Evolutionary conservation across 164 flowering plant species (phyloP), one percentile per base, ranked within the genome.

Genomic region (Nymphaea thermarum): DNA sequence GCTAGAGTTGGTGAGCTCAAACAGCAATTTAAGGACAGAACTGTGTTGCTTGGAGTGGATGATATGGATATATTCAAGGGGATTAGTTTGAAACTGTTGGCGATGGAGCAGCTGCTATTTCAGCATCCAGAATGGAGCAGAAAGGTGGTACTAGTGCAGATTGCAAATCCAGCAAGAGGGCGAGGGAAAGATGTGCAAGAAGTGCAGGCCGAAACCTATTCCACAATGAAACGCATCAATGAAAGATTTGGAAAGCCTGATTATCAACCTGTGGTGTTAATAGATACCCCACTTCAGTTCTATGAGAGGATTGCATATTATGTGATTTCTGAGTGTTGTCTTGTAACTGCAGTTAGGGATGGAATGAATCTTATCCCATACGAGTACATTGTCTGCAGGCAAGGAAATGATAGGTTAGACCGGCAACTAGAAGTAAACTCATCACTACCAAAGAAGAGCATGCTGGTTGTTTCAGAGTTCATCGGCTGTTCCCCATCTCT

Each of bases 61-160:
- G 88, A 85, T 78, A 85, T 83, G 88, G 88, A 85, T 65, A 82
- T 85, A 66, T 85, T 85, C 60, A 85, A 85, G 65, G 88, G 88
- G n/a, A 85, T 85, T 43, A 82, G 83, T 70, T 77, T 85, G 73
- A 85, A 85, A 68, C 80, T 85, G 43, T 71, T 85, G 70, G 88
- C 88, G 4, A 78, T 83, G 77, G 88, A 83, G 66, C 84, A 82
- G 59, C 71, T 85, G 2, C 55, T 47, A 2, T 2, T 47, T 47
- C 86, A 86, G 73, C 86, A 88, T 43, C 81, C 82, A 41, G 80
- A 81, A 42, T 73, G 78, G 72, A 75, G 79, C 43, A 85, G 86
- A 10, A 81, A 79, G 67, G 83, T 83, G 43, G 85, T 85, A 15
- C 71, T 85, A 73, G 78, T 85, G 69, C 88, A 85, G 53, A 83